Conservation (phyloP, 202 grass and related monocot genomes). For the Setaria italica region DNA sequence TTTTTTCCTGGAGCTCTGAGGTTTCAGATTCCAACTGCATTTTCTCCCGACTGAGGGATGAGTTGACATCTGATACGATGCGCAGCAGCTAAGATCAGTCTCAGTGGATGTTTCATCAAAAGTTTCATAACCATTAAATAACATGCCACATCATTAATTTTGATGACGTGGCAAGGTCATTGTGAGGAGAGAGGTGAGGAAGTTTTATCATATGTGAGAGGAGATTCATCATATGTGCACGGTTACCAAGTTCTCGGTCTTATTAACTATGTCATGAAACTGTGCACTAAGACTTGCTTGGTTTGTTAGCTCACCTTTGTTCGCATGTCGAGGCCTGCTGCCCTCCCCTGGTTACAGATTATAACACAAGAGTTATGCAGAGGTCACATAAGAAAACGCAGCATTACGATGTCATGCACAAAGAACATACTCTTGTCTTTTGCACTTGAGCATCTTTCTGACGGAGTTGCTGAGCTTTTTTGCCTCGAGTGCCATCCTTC, state of each 20-base stretch:
- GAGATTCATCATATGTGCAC: too few relatives aligned
- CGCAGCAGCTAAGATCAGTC: background rate
- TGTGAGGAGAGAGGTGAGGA: too few relatives aligned
- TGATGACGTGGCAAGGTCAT: too few relatives aligned
- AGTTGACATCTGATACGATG: background rate
- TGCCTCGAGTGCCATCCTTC: conserved; percentile 34
- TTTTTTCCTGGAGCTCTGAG: background rate
- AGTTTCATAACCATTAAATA: too few relatives aligned
- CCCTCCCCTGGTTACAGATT: conserved; percentile 52
- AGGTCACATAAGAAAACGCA: conserved; percentile 28
- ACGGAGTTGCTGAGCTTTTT: conserved; percentile 20
- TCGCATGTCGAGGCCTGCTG: conserved; percentile 58
- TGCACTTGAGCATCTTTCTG: conserved; percentile 42
- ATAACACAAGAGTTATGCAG: background rate
- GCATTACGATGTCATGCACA: background rate
- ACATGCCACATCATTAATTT: too few relatives aligned
- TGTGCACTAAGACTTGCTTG: background rate
- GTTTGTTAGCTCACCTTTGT: conserved; percentile 65
- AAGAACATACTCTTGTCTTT: conserved; percentile 52
- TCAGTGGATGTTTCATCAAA: too few relatives aligned
- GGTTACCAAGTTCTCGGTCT: too few relatives aligned
- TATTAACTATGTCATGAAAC: too few relatives aligned
- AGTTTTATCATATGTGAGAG: too few relatives aligned
- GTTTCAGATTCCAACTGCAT: background rate
- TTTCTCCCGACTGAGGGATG: background rate